A percentile compares a stretch with the other conserved stretches of the same genome.
Conservation (phyloP, 2,329 filamentous ascomycete genomes). For the Fusarium camptoceras region DNA sequence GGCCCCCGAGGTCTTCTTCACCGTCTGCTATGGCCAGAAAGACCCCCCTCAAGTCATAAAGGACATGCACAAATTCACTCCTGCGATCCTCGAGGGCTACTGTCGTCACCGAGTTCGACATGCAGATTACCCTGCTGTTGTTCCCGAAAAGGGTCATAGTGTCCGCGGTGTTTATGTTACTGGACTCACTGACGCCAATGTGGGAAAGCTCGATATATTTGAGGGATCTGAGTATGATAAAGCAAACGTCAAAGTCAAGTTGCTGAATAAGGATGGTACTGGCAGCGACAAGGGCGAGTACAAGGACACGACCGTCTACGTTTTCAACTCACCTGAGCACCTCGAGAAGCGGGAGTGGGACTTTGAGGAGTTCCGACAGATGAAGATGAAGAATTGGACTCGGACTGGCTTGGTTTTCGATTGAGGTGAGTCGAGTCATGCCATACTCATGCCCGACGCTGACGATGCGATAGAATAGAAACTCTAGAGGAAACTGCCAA, state of each 20-base stretch:
- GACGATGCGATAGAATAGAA: slow-evolving; percentile 33
- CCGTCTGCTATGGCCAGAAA: slow-evolving; percentile 77
- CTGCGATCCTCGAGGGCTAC: slow-evolving; percentile 80
- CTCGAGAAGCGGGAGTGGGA: slow-evolving; percentile 88
- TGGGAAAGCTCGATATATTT: slow-evolving; percentile 81
- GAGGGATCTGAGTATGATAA: slow-evolving; percentile 82
- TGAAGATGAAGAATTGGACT: slow-evolving; percentile 73
- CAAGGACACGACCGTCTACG: slow-evolving; percentile 71
- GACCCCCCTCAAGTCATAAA: slow-evolving; percentile 61
- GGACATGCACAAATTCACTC: slow-evolving; percentile 72
- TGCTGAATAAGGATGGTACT: slow-evolving; percentile 57
- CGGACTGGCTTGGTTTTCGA: slow-evolving; percentile 61
- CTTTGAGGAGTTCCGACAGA: slow-evolving; percentile 81
- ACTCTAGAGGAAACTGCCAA: slow-evolving; percentile 34
- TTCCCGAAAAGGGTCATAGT: slow-evolving; percentile 63
- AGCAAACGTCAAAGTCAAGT: slow-evolving; percentile 64
- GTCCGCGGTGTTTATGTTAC: slow-evolving; percentile 83
- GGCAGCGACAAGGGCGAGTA: slow-evolving; percentile 57
- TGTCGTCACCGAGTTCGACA: slow-evolving; percentile 75
- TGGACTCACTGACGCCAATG: slow-evolving; percentile 81
- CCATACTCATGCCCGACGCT: slow-evolving; percentile 8
- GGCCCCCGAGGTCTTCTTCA: slow-evolving; percentile 87
- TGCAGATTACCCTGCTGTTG: slow-evolving; percentile 86
- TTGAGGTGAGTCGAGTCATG: slow-evolving; percentile 48
- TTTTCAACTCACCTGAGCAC: slow-evolving; percentile 63